Percentiles rank a stretch among this genome's conserved stretches.
phyloP scores from a whole-genome alignment of 768 basidiomycete genomes.

The Leucocoprinus birnbaumii region DNA sequence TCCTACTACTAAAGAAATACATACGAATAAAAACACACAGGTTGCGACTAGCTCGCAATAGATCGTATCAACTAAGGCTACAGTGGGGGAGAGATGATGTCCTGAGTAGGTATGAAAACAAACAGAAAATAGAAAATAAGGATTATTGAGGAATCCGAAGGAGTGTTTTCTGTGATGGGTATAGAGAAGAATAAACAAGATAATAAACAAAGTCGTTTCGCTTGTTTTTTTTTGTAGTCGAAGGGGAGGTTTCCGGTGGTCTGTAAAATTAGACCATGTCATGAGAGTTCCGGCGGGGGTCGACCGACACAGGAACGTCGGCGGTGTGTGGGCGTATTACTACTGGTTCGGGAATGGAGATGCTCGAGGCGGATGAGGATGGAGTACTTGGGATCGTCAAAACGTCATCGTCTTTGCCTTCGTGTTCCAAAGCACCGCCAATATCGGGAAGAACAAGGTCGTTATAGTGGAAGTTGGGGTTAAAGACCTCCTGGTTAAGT shows the following conservation, averaged over 20 bases:
- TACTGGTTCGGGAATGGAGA: slow-evolving; percentile 23
- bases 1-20: neutral
- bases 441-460: slow-evolving; percentile 34
- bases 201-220: neutral
- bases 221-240: neutral
- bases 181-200: neutral
- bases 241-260: neutral
- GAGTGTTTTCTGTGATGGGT: too few species aligned
- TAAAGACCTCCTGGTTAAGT: slow-evolving; percentile 28
- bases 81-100: neutral
- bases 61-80: slow-evolving; percentile 9
- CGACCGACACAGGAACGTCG: neutral
- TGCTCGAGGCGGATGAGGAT: slow-evolving; percentile 33
- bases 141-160: too few species aligned
- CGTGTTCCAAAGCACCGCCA: slow-evolving; percentile 36
- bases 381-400: slow-evolving; percentile 26
- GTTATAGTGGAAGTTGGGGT: slow-evolving; percentile 33
- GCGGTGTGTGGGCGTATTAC: slow-evolving; percentile 22
- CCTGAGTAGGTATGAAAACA: neutral
- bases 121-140: neutral
- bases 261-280: slow-evolving; percentile 3
- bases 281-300: slow-evolving; percentile 5
- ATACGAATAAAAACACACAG: slow-evolving; percentile 10
- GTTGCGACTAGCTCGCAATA: neutral
- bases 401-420: slow-evolving; percentile 23